Conservation (phyloP, 352 stramenopile species). For the Phytophthora cajani region DNA sequence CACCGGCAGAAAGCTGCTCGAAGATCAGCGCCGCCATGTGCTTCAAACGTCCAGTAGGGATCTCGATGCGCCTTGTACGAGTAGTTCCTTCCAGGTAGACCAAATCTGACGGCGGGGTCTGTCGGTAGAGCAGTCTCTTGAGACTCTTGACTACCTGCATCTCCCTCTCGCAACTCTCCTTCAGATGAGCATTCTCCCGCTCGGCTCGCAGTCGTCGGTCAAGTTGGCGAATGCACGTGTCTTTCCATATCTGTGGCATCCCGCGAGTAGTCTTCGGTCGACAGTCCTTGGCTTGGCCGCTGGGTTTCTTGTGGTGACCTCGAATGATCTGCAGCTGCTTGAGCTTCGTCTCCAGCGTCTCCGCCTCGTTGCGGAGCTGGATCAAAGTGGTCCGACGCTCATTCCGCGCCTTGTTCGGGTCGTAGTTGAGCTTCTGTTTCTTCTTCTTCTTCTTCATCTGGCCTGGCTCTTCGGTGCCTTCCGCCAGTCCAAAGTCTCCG, state of each 20-base stretch:
- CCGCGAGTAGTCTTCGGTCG: not conserved
- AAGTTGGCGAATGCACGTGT: conserved; percentile 26
- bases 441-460: conserved; percentile 23
- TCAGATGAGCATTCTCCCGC: conserved; percentile 32
- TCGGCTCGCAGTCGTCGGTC: conserved; percentile 21
- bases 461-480: not conserved
- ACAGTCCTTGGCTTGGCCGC: not conserved
- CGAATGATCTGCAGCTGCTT: conserved; percentile 15
- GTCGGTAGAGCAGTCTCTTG: conserved; percentile 26
- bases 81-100: conserved; percentile 10
- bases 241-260: conserved; percentile 13
- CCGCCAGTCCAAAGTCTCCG: not conserved
- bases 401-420: conserved; percentile 38
- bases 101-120: conserved; percentile 5
- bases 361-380: conserved; percentile 13
- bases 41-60: conserved; percentile 16
- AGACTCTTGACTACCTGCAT: conserved; percentile 23
- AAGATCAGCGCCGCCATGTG: conserved; percentile 29
- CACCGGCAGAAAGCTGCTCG: conserved; percentile 32
- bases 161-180: conserved; percentile 22
- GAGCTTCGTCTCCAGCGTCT: conserved; percentile 23
- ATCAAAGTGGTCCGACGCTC: conserved; percentile 24
- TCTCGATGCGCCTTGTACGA: conserved; percentile 20
- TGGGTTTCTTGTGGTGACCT: not conserved
- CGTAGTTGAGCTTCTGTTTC: conserved; percentile 27